Conservation (phyloP, 164 flowering plant species). For the Tetrastigma voinierianum region DNA sequence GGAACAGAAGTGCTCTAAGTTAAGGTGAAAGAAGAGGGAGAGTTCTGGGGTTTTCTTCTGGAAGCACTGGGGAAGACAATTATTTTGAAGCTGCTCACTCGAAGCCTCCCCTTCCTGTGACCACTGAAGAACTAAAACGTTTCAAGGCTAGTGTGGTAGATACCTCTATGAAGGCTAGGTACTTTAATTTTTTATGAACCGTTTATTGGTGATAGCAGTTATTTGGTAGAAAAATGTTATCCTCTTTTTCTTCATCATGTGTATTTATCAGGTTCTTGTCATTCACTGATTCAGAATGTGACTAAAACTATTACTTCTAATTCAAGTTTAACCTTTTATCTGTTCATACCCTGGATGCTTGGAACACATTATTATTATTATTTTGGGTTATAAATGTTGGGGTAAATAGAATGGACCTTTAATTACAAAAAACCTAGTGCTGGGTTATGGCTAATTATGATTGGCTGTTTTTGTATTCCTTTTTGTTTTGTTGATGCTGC, state of each 20-base stretch:
- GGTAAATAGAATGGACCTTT: background rate
- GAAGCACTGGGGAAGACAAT: slow-evolving; percentile 49
- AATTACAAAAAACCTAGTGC: background rate
- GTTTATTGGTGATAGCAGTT: background rate
- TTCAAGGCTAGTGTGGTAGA: slow-evolving; percentile 28
- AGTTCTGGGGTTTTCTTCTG: slow-evolving; percentile 45
- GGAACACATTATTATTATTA: background rate
- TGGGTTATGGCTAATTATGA: background rate
- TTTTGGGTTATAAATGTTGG: background rate
- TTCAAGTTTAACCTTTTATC: background rate
- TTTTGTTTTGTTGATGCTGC: slow-evolving; percentile 20
- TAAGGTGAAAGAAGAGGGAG: slow-evolving; percentile 59
- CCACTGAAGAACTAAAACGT: slow-evolving; percentile 36
- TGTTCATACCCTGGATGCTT: background rate
- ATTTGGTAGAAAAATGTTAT: no score
- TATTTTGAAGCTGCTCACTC: slow-evolving; percentile 46
- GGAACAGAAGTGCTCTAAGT: slow-evolving; percentile 51
- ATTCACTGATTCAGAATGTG: background rate
- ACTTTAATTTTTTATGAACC: slow-evolving; percentile 4
- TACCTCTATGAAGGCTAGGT: slow-evolving; percentile 33
- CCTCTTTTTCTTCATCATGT: background rate
- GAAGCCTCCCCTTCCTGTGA: slow-evolving; percentile 29
- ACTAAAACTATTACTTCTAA: background rate
- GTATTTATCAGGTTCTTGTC: background rate
- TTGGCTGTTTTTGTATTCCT: background rate